Evolutionary conservation across 306 rosid species (phyloP), one percentile per base, ranked within the genome.

Genomic region (Acacia confusa): DNA sequence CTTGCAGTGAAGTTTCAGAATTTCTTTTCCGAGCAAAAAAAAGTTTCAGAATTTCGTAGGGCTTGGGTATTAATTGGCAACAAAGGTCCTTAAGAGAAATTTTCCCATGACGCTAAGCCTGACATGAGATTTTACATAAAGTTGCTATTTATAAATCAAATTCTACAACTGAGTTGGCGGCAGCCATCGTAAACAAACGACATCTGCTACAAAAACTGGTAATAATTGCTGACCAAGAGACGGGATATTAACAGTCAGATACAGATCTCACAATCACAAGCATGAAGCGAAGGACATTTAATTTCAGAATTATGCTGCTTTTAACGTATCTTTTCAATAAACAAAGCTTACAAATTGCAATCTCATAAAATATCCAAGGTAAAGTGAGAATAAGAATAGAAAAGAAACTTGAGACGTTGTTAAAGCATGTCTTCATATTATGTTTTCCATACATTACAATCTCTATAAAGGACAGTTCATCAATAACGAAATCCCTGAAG

Each of bases 391-490:
- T 15, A n/a, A 44, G 13, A 50, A 71, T 67, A 75, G 47, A 75
- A 71, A 67, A 10, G 50, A 74, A 74, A 28, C 32, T 8, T 9
- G 9, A 7, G 7, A 60, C 20, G 41, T 52, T 20, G 74, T 67
- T 12, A 73, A 64, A 74, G 40, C 45, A 64, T 27, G 71, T 16
- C 60, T 71, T 27, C 72, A 52, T 47, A 5, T 20, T 36, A 16
- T 65, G 57, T 45, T 28, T 57, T 57, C 44, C 50, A 63, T 72
- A 73, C 36, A 32, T 65, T 45, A 74, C 47, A 65, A 50, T 65
- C 47, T 74, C 76, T 34, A 40, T 19, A 81, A 50, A 28, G 30
- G 76, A 22, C 41, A 68, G 70, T 53, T 32, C 72, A 55, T 68
- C 11, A 81, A 45, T 9, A 20, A 65, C 60, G 22, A 53, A 36